Evolutionary conservation across 345 rosid species (phyloP), one percentile per base, ranked within the genome.

Genomic region (Crucihimalaya himalaica): DNA sequence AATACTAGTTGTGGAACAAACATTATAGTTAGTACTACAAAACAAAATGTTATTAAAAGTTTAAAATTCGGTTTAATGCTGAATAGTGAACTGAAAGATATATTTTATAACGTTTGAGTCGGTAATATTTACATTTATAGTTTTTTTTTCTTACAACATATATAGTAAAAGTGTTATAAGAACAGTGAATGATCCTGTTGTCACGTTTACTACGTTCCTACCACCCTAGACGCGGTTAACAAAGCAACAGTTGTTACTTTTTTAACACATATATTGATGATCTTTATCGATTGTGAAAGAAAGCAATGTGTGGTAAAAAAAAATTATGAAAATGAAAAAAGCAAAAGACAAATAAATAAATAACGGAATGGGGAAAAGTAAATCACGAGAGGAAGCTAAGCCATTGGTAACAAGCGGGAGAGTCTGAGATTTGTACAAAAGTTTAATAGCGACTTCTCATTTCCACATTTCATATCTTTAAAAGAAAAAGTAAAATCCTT

Each of bases 371-470:
- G 75, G 69, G 5, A 71, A 71, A 77, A 70, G 80, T 77, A 70
- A 77, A 77, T 77, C 80, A 77, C 72, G 80, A 71, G 80, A 57
- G 72, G 72, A 46, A 56, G 55, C 12, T 29, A 40, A 59, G 68
- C 48, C 76, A 71, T 71, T 77, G 80, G 76, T 77, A 71, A 77
- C 72, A 47, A 63, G 72, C 75, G 34, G 76, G 78, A 34, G 60
- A 34, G 60, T 63, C 80, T 77, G 66, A 65, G 68, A 64, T 70
- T 71, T 70, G 76, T 77, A 77, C 76, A 70, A 77, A 77, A 77
- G 76, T 71, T 64, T 77, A 77, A 77, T 63, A 77, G 80, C 70
- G 80, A 77, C 80, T 57, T 70, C 67, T 77, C 80, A 71, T 47
- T 70, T 45, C 58, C 15, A 62, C 70, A 54, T 69, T 75, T 75